Evolutionary conservation across 805 yeast genomes (phyloP), one percentile per base, ranked within the genome.

Genomic region (Sungouiozyma ichnusensis): DNA sequence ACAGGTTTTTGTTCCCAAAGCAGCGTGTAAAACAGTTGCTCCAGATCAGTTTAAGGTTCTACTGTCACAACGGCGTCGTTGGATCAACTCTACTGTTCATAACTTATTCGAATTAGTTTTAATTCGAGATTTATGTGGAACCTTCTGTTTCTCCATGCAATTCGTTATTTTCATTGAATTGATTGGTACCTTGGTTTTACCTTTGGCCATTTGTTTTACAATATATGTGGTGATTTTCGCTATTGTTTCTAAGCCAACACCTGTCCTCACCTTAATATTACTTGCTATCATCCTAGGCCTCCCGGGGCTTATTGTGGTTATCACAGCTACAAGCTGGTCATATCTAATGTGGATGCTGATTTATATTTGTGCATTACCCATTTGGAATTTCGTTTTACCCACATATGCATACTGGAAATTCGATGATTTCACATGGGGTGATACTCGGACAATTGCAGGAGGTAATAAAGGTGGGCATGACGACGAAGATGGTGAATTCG

Each of bases 381-480:
- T 88, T 42, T 88, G 97, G 97, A 88, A 87, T 63, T 82, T 88
- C 57, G 77, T 86, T 3, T 69, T 88, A 37, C 97, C 97, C 2
- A 56, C 77, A 9, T 86, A 88, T 63, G 82, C 96, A 0, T 87
- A 72, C 61, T 88, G 97, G 97, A 86, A 86, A 57, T 86, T 87
- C 63, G 97, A 88, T 63, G 95, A 88, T 59, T 88, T 88, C 64
- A 77, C 87, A 60, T 88, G 97, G 97, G 96, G 97, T 58, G 95
- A 85, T 45, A 88, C 96, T 2, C 73, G 95, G 68, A 73, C 79
- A n/a, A 77, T 86, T 40, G 74, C 74, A 18, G 82, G 79, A 18
- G 87, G 77, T 9, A 85, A 75, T 34, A 78, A 71, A 20, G 31
- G 33, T n/a, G 48, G 44, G 52, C 76, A 73, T 17, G 92, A 84